A percentile compares a stretch with the other conserved stretches of the same genome.
These are phyloP conservation scores for Tuber borchii DNA, from an alignment of 495 filamentous ascomycete genomes.

Conservation along the genomic window DNA sequence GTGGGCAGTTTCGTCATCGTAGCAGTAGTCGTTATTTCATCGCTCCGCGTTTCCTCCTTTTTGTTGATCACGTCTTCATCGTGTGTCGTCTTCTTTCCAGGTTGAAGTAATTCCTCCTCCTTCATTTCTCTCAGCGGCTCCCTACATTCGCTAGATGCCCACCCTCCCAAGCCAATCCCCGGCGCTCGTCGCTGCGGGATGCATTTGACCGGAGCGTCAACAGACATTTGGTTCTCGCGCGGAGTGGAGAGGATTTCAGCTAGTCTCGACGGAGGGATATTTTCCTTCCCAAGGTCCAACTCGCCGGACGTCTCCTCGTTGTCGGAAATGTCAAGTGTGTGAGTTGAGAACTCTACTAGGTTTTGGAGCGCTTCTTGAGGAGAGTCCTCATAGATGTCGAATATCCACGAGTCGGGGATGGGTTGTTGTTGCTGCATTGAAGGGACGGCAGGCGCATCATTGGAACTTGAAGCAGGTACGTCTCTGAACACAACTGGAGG, in stretches of 20 bases:
- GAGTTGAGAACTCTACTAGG: slow-evolving; percentile 81
- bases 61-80: not conserved
- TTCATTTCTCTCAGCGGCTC: slow-evolving; percentile 34
- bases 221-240: slow-evolving; percentile 29
- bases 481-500: slow-evolving; percentile 25
- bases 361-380: slow-evolving; percentile 82
- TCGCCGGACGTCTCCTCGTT: slow-evolving; percentile 52
- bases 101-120: slow-evolving; percentile 16
- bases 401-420: slow-evolving; percentile 66
- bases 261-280: slow-evolving; percentile 63
- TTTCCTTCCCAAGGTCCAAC: slow-evolving; percentile 74
- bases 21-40: not conserved
- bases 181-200: slow-evolving; percentile 21
- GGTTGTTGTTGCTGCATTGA: slow-evolving; percentile 38
- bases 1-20: slow-evolving; percentile 15
- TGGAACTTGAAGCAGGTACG: slow-evolving; percentile 20
- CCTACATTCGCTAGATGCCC: slow-evolving; percentile 10
- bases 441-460: slow-evolving; percentile 24
- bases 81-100: not conserved
- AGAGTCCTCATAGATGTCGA: slow-evolving; percentile 91
- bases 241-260: slow-evolving; percentile 31
- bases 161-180: not conserved
- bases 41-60: not conserved
- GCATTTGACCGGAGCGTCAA: slow-evolving; percentile 22
- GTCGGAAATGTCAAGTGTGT: slow-evolving; percentile 74